Evolutionary conservation across 2,329 filamentous ascomycete species (phyloP).

Genomic region (Fusarium sambucinum): DNA sequence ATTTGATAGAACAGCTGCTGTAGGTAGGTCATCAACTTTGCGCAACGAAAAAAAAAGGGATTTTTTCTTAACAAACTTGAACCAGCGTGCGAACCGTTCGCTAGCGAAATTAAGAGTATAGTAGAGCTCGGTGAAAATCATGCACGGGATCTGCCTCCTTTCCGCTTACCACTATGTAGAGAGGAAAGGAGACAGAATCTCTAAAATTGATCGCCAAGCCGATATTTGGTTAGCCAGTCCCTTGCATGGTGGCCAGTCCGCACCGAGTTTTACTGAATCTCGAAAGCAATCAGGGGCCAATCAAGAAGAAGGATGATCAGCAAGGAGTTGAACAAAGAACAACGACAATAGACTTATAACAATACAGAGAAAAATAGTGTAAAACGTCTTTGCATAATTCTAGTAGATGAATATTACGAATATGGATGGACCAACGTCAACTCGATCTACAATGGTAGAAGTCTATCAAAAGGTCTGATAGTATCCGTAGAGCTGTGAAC

Average conservation of each 20-base stretch:
- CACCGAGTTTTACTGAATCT: constrained; percentile 17
- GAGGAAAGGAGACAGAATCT: background rate
- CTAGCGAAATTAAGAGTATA: background rate
- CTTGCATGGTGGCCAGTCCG: constrained; percentile 22
- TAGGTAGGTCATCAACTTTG: background rate
- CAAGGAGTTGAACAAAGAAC: constrained; percentile 21
- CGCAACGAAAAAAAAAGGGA: background rate
- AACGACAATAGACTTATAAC: background rate
- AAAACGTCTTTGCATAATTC: background rate
- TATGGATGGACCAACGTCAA: background rate
- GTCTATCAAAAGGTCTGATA: constrained; percentile 4
- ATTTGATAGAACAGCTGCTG: background rate
- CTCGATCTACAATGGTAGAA: background rate
- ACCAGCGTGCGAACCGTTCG: background rate
- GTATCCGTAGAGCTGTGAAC: constrained; percentile 7
- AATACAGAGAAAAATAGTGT: background rate
- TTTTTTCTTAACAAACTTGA: background rate
- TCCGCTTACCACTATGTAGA: constrained; percentile 2
- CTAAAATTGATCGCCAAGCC: constrained; percentile 6
- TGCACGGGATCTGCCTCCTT: constrained; percentile 15
- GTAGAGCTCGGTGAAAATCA: constrained; percentile 1
- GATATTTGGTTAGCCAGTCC: constrained; percentile 1
- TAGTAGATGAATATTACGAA: background rate
- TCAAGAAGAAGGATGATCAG: constrained; percentile 16
- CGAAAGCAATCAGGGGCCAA: constrained; percentile 11